Percentiles rank a stretch among this genome's conserved stretches.
phyloP scores from a whole-genome alignment of 352 stramenopile genomes.

The Phytophthora cryptogea region DNA sequence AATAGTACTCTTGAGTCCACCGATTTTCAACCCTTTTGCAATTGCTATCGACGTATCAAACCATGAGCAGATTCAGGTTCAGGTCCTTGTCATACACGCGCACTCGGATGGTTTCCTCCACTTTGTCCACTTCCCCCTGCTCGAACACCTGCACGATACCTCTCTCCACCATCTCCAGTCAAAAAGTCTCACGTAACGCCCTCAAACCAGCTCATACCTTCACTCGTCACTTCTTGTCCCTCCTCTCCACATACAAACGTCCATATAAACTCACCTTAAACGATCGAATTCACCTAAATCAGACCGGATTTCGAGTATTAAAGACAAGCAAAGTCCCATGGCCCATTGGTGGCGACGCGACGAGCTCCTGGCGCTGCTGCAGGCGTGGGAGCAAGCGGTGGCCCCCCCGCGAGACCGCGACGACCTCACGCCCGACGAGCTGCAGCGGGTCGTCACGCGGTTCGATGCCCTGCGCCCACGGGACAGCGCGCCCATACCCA shows the following conservation, averaged over 20 bases:
- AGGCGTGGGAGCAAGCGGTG: slow-evolving; percentile 37
- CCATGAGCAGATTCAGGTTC: slow-evolving; percentile 65
- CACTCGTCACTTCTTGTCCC: slow-evolving; percentile 6
- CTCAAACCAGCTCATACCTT: slow-evolving; percentile 7
- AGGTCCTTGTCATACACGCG: slow-evolving; percentile 59
- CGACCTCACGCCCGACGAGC: slow-evolving; percentile 18
- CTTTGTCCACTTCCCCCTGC: slow-evolving; percentile 56
- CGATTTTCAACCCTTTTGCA: slow-evolving; percentile 10
- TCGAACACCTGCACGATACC: slow-evolving; percentile 49
- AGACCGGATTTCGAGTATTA: neutral
- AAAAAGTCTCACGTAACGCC: neutral
- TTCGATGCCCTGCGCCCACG: slow-evolving; percentile 30
- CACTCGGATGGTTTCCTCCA: slow-evolving; percentile 65
- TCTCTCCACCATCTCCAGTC: slow-evolving; percentile 14
- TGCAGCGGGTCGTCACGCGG: slow-evolving; percentile 19
- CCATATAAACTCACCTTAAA: neutral
- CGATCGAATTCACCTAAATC: slow-evolving; percentile 7
- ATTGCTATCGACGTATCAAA: slow-evolving; percentile 17
- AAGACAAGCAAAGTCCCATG: slow-evolving; percentile 14
- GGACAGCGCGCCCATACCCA: slow-evolving; percentile 12
- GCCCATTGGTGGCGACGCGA: slow-evolving; percentile 38
- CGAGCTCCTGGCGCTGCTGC: slow-evolving; percentile 35
- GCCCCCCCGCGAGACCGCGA: slow-evolving; percentile 34
- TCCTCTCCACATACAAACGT: slow-evolving; percentile 8
- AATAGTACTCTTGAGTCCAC: slow-evolving; percentile 17